Conservation (phyloP, 176 grass and related monocot species). For the Carex littledalei region DNA sequence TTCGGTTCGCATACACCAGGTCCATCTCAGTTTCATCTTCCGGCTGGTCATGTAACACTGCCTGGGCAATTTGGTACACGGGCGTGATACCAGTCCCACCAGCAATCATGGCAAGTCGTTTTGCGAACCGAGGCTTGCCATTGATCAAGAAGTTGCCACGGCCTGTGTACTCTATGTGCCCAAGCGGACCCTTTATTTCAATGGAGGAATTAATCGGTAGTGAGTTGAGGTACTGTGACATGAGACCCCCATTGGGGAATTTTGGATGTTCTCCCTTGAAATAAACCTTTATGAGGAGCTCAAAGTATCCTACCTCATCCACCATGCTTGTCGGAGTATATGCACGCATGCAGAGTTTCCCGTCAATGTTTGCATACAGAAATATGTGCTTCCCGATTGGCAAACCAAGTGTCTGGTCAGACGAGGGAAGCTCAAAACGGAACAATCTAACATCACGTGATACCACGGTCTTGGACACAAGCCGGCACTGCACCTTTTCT, state of each 20-base stretch:
- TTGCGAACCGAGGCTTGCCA: conserved; percentile 49
- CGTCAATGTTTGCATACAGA: conserved; percentile 59
- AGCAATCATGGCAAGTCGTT: conserved; percentile 61
- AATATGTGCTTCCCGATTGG: conserved; percentile 93
- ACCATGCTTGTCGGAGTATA: conserved; percentile 79
- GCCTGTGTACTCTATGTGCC: conserved; percentile 83
- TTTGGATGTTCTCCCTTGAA: conserved; percentile 83
- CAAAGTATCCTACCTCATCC: conserved; percentile 69
- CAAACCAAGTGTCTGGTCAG: conserved; percentile 62
- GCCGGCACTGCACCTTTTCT: conserved; percentile 57
- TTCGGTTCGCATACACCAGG: conserved; percentile 85
- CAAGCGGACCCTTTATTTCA: conserved; percentile 70
- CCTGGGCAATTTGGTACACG: conserved; percentile 90
- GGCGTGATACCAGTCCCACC: conserved; percentile 93
- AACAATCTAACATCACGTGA: conserved; percentile 76
- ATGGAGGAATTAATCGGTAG: conserved; percentile 41
- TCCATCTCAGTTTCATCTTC: conserved; percentile 78
- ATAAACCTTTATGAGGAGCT: conserved; percentile 88
- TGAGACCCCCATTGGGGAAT: conserved; percentile 79
- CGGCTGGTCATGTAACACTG: conserved; percentile 67
- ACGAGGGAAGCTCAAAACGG: conserved; percentile 55
- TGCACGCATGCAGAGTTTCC: conserved; percentile 75
- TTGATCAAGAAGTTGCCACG: conserved; percentile 60
- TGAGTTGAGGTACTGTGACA: conserved; percentile 72
- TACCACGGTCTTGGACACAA: conserved; percentile 51